Percentiles rank a stretch among this genome's conserved stretches.
These are phyloP conservation scores for Solanum habrochaites DNA, from an alignment of 257 asterid genomes.

Conservation along the genomic window DNA sequence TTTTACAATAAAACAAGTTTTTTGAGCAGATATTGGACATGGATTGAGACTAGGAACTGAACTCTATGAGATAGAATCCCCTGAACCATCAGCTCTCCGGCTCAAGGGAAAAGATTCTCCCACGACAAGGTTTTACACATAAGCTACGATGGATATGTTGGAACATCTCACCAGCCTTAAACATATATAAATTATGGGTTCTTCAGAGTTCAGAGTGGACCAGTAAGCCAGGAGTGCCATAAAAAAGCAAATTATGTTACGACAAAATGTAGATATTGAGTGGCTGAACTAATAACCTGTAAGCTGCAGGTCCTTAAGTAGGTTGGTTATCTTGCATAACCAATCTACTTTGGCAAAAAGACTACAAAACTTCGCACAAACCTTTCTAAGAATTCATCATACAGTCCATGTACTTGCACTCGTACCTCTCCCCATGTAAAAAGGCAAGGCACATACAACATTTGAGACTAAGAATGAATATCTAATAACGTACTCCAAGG, in stretches of 20 bases:
- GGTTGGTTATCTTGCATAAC: background rate
- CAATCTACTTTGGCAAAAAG: background rate
- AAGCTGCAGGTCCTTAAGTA: background rate
- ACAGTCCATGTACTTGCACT: background rate
- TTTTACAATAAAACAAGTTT: background rate
- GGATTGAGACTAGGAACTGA: background rate
- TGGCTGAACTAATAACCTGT: background rate
- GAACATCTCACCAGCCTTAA: background rate
- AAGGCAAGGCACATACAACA: background rate
- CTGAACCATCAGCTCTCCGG: background rate
- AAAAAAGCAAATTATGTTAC: background rate
- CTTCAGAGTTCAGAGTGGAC: background rate
- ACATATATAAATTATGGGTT: background rate
- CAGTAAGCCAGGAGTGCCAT: background rate
- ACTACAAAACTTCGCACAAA: background rate
- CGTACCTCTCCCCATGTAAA: background rate
- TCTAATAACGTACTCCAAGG: background rate
- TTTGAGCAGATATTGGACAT: background rate
- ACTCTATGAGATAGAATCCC: background rate
- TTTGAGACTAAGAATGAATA: background rate
- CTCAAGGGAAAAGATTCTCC: background rate
- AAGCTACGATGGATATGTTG: background rate
- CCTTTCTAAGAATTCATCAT: background rate
- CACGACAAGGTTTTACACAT: background rate
- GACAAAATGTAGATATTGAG: background rate